Evolutionary conservation across 1,139 yeast species (phyloP).

Genomic region (Pichia sp.): DNA sequence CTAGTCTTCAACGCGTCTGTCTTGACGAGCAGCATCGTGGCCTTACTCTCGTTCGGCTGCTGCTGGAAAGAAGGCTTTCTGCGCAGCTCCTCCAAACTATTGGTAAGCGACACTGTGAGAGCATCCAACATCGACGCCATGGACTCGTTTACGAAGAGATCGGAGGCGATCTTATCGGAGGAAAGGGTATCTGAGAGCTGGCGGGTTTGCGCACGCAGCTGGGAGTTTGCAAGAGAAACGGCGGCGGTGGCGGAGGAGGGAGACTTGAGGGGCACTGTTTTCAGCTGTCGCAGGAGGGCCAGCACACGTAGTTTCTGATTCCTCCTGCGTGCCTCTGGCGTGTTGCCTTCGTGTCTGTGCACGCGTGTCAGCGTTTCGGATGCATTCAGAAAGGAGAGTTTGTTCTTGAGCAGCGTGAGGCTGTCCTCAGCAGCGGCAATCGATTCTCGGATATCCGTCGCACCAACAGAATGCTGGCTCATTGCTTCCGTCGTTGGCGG

Average conservation of each 20-base stretch:
- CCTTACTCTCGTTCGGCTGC: neutral
- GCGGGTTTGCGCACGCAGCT: neutral
- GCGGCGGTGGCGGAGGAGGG: neutral
- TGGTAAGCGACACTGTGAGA: neutral
- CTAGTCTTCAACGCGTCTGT: slow-evolving; percentile 16
- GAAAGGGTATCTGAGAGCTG: neutral
- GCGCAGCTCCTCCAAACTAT: neutral
- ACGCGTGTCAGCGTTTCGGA: neutral
- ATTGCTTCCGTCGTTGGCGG: neutral
- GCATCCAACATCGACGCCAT: neutral
- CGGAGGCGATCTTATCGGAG: neutral
- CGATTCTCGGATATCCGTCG: neutral
- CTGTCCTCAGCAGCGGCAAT: neutral
- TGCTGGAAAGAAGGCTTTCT: neutral
- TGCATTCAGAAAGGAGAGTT: neutral
- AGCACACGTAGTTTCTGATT: slow-evolving; percentile 13
- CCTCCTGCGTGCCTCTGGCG: neutral
- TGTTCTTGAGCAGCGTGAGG: neutral
- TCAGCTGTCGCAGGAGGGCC: slow-evolving; percentile 9
- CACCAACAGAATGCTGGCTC: no score
- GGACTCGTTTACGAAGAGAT: neutral
- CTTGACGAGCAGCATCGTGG: neutral
- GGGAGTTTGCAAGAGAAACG: neutral
- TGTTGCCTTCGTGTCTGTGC: no score
- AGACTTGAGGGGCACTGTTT: slow-evolving; percentile 3